These are phyloP conservation scores for Magnaporthiopsis rhizophila DNA, from an alignment of 2,329 filamentous ascomycete genomes.

Conservation along the genomic window DNA sequence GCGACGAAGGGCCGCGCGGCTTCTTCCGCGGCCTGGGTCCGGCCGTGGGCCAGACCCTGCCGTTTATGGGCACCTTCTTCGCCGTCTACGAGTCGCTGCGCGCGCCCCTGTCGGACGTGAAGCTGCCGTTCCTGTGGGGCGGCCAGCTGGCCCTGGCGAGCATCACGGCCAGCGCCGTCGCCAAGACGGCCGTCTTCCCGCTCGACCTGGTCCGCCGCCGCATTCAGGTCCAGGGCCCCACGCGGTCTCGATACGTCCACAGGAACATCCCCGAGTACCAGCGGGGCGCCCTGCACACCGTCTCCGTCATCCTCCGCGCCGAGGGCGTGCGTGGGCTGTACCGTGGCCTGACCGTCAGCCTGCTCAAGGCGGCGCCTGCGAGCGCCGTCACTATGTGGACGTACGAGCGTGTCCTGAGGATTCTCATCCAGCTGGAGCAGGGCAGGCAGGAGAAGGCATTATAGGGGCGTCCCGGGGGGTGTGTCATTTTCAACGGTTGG, in stretches of 20 bases:
- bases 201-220: constrained; percentile 88
- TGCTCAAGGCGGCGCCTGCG: constrained; percentile 89
- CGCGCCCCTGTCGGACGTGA: constrained; percentile 43
- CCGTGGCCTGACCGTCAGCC: constrained; percentile 75
- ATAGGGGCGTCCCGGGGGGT: not conserved
- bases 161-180: constrained; percentile 66
- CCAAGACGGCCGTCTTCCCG: constrained; percentile 88
- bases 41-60: constrained; percentile 78
- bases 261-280: constrained; percentile 81
- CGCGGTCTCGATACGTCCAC: constrained; percentile 68
- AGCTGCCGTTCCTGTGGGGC: constrained; percentile 53
- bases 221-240: constrained; percentile 91
- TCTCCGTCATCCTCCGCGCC: constrained; percentile 57
- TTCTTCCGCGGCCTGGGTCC: constrained; percentile 86
- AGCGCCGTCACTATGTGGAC: constrained; percentile 94
- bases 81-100: constrained; percentile 74
- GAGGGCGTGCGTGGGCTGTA: constrained; percentile 81
- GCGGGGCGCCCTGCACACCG: constrained; percentile 55
- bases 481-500: not conserved
- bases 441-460: constrained; percentile 10
- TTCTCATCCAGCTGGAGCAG: constrained; percentile 38
- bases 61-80: constrained; percentile 97
- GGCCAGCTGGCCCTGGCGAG: constrained; percentile 80
- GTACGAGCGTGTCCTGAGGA: constrained; percentile 67
- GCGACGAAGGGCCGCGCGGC: constrained; percentile 65